Evolutionary conservation across 768 basidiomycete species (phyloP), one percentile per base, ranked within the genome.

Genomic region (Cantharellus anzutake): DNA sequence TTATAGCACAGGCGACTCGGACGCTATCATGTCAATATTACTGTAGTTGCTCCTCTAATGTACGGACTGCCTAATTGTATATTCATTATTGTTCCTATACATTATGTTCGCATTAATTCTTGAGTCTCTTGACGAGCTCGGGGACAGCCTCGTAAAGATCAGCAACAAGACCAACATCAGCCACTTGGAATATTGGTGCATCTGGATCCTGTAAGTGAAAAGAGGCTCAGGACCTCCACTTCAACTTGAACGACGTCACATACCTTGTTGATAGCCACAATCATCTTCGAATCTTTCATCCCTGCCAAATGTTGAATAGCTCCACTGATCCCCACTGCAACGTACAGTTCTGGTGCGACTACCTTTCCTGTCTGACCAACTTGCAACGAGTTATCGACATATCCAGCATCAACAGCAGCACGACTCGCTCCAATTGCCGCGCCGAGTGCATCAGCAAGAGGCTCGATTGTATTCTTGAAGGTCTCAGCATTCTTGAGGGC

Each of bases 341-440:
- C 79, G 72, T 99, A 99, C 58, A 99, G 73, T 68, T 94, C 88
- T 0, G 96, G 94, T 2, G 96, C 94, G 50, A 98, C 93, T 41
- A 99, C 86, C 72, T 98, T 98, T 59, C 96, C 96, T 0, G 96
- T 99, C 74, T 99, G 96, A 34, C 96, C 96, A n/a, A 99, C 96
- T 71, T 99, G 96, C 57, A 97, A 68, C 3, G 89, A 92, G 72
- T 98, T 98, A 71, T 98, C 96, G 38, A 90, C 91, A 67, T 98
- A 98, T 1, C 96, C 96, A 37, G 92, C 89, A 70, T 99, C 96
- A 16, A 99, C 96, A 2, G 96, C 96, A 3, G 96, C 96, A 59
- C 96, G 82, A 20, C 89, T 92, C n/a, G 96, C 96, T 61, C 96
- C 96, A 61, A 99, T 87, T 38, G 94, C 94, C 4, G 96, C 96